Evolutionary conservation across 2,329 filamentous ascomycete genomes (phyloP).

Genomic region (Xylaria hypoxylon): DNA sequence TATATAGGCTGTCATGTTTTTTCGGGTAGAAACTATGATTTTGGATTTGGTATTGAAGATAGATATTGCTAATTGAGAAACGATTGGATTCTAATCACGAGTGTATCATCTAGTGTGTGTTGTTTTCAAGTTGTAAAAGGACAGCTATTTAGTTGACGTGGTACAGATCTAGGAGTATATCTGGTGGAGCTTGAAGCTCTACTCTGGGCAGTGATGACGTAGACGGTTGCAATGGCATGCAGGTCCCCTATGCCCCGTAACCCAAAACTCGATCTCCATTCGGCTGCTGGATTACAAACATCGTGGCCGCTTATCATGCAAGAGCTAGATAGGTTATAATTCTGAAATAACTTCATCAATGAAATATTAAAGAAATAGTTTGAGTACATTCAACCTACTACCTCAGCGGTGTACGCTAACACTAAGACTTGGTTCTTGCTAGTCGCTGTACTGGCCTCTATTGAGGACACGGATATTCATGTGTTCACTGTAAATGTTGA

Average conservation of each 20-base stretch:
- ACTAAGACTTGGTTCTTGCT: background rate
- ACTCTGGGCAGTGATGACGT: conserved; percentile 34
- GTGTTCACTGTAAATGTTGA: background rate
- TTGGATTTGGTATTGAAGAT: background rate
- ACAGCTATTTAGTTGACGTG: conserved; percentile 1
- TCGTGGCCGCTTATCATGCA: background rate
- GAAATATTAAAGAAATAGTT: background rate
- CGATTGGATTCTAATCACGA: background rate
- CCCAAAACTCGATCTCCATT: conserved; percentile 16
- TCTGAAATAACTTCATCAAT: background rate
- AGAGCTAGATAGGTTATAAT: background rate
- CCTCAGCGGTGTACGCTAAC: background rate
- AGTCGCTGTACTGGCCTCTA: background rate
- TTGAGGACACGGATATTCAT: background rate
- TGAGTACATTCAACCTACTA: background rate
- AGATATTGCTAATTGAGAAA: background rate
- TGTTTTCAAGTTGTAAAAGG: background rate
- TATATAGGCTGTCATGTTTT: conserved; percentile 80
- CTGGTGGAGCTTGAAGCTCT: conserved; percentile 20
- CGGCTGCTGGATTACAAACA: background rate
- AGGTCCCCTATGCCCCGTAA: conserved; percentile 3
- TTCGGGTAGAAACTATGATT: background rate
- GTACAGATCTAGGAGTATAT: background rate
- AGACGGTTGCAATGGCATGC: conserved; percentile 8
- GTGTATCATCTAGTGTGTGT: background rate